Evolutionary conservation across 2,329 filamentous ascomycete species (phyloP).

Genomic region (Ceratocystis variospora): DNA sequence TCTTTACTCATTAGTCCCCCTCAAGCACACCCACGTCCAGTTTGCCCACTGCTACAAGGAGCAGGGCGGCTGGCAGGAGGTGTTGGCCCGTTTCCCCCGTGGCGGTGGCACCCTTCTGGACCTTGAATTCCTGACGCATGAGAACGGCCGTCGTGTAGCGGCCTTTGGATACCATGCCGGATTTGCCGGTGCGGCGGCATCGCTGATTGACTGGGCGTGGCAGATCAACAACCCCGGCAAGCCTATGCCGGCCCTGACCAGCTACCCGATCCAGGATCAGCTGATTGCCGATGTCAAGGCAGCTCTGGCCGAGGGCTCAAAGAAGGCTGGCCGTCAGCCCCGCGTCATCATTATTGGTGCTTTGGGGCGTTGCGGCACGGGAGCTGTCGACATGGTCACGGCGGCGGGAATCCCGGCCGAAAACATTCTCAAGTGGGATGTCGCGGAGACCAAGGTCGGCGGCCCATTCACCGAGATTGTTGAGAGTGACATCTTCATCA

Average conservation of each 20-base stretch:
- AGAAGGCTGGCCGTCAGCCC: constrained; percentile 52
- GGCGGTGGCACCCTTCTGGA: constrained; percentile 70
- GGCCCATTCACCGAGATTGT: constrained; percentile 71
- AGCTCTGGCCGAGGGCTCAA: constrained; percentile 49
- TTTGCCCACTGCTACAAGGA: constrained; percentile 66
- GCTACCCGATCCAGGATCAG: constrained; percentile 54
- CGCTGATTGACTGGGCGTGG: constrained; percentile 69
- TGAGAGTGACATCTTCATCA: constrained; percentile 64
- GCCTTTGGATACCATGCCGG: constrained; percentile 64
- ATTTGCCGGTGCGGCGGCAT: constrained; percentile 60
- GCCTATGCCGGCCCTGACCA: constrained; percentile 50
- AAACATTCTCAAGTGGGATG: constrained; percentile 52
- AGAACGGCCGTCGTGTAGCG: constrained; percentile 52
- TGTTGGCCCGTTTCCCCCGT: constrained; percentile 63
- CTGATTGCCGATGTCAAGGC: constrained; percentile 63
- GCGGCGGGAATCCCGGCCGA: constrained; percentile 44
- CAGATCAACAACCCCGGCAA: constrained; percentile 59
- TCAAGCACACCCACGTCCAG: constrained; percentile 59
- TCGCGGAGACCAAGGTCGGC: constrained; percentile 57
- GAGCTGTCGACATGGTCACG: constrained; percentile 67
- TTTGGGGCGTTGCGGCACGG: constrained; percentile 68
- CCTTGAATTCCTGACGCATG: constrained; percentile 72
- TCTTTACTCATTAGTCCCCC: constrained; percentile 33
- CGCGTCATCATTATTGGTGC: constrained; percentile 74
- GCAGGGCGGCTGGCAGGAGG: constrained; percentile 64